Evolutionary conservation across 345 rosid genomes (phyloP).

Genomic region (Trapa bicornis): DNA sequence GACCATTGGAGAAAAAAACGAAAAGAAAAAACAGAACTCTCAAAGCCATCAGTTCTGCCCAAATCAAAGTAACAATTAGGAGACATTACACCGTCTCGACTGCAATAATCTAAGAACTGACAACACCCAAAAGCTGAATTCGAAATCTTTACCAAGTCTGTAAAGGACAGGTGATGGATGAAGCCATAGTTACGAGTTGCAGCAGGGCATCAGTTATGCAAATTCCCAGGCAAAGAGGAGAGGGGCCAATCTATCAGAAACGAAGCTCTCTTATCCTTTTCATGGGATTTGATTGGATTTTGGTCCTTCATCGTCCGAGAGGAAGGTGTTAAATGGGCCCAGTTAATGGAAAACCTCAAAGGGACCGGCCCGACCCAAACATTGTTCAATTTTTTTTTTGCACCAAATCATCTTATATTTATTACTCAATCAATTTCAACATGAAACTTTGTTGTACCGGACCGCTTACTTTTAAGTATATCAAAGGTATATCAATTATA

Average conservation of each 20-base stretch:
- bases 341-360: not conserved
- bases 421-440: too few relatives aligned
- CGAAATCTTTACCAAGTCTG: constrained; percentile 38
- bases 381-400: too few relatives aligned
- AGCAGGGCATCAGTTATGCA: constrained; percentile 2
- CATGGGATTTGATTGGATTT: not conserved
- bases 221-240: not conserved
- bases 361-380: not conserved
- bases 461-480: too few relatives aligned
- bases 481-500: too few relatives aligned
- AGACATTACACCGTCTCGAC: not conserved
- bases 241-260: not conserved
- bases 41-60: not conserved
- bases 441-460: too few relatives aligned
- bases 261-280: constrained; percentile 1
- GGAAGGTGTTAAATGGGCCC: not conserved
- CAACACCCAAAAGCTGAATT: constrained; percentile 1
- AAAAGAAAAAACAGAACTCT: not conserved
- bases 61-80: not conserved
- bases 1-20: not conserved
- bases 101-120: not conserved
- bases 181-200: constrained; percentile 33
- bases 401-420: too few relatives aligned
- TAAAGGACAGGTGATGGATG: constrained; percentile 47
- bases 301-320: not conserved